These are phyloP conservation scores for Metroxylon sagu DNA, from an alignment of 176 grass and related monocot species.

Conservation along the genomic window DNA sequence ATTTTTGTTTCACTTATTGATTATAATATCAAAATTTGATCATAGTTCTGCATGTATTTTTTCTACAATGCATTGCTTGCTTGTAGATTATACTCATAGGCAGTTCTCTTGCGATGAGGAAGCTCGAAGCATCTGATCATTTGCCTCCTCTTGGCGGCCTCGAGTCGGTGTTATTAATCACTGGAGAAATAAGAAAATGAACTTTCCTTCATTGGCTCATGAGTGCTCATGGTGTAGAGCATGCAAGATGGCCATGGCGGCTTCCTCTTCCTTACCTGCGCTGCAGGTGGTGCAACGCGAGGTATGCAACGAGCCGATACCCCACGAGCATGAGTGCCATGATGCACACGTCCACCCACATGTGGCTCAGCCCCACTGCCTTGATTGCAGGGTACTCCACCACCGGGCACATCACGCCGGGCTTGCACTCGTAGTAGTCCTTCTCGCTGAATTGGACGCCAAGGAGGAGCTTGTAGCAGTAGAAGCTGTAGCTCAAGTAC, in stretches of 20 bases:
- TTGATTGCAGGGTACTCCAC: slow-evolving; percentile 79
- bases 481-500: slow-evolving; percentile 98
- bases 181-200: too few species aligned
- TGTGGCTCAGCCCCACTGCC: slow-evolving; percentile 59
- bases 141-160: neutral
- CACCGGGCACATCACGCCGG: slow-evolving; percentile 38
- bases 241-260: too few species aligned
- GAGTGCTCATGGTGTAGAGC: too few species aligned
- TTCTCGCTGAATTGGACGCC: slow-evolving; percentile 59
- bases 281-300: slow-evolving; percentile 64
- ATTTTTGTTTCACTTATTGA: too few species aligned
- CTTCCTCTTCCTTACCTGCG: slow-evolving; percentile 30
- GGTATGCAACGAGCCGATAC: slow-evolving; percentile 82
- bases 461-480: slow-evolving; percentile 87
- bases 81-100: too few species aligned
- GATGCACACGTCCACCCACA: slow-evolving; percentile 88
- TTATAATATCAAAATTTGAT: too few species aligned
- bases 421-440: slow-evolving; percentile 51
- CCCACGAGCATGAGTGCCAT: slow-evolving; percentile 84
- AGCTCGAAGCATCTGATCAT: neutral
- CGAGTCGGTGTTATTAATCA: neutral
- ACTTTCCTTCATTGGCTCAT: too few species aligned
- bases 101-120: neutral
- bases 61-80: too few species aligned
- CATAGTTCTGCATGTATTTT: too few species aligned